Evolutionary conservation across 176 grass and related monocot species (phyloP), one percentile per base, ranked within the genome.

Genomic region (Paspalum vaginatum): DNA sequence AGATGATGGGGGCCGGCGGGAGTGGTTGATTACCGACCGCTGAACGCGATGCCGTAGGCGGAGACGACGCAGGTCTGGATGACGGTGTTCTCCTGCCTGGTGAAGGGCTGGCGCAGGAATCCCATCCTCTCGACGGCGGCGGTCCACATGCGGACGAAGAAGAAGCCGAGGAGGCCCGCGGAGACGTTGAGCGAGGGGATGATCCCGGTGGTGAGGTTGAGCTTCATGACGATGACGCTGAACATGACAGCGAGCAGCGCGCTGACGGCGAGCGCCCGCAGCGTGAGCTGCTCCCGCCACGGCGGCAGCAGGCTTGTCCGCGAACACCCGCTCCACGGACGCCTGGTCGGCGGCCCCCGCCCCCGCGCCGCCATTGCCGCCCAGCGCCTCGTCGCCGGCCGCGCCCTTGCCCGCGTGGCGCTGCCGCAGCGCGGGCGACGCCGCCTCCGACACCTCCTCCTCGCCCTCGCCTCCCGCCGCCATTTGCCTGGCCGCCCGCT

Each of bases 171-270:
- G 37, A 97, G 84, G 18, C 94, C 94, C 37, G 91, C 91, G 37
- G 94, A 93, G 76, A 94, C 94, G 88, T 97, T 97, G 76, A 97
- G 89, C 17, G 91, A 97, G 18, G 94, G 94, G 75, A 97, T 78
- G 87, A 97, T 94, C 78, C 94, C 94, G 22, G 94, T 97, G 56
- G 94, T 97, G 74, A 97, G 94, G 88, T 94, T 97, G 50, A 97
- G 94, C 89, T 97, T 97, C 94, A 97, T 97, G 22, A 94, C 91
- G 71, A 97, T 94, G 45, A 97, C 81, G 76, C 87, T 94, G 67
- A 97, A 87, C 90, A 97, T 87, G 84, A 90, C 83, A 44, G 90
- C 71, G 10, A 97, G 91, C 43, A 86, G 60, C 70, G 86, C 76
- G 61, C 88, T 89, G 10, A 97, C 94, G 5, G 86, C 89, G 66